Conservation (phyloP, 164 flowering plant species). For the Vitis riparia region DNA sequence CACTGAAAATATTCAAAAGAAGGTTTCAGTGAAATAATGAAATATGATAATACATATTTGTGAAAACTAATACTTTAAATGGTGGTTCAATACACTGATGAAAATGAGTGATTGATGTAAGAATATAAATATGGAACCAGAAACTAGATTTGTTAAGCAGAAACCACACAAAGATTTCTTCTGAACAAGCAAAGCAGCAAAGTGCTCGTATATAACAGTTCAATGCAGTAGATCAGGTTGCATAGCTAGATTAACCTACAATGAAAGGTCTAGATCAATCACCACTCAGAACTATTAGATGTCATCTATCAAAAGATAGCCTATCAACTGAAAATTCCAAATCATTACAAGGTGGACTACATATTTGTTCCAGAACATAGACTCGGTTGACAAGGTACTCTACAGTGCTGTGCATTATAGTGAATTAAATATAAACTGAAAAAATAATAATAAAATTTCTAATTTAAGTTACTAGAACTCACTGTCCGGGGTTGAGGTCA, state of each 20-base stretch:
- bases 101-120: background rate
- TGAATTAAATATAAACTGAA: background rate
- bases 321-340: background rate
- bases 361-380: background rate
- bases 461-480: conserved; percentile 27
- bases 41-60: background rate
- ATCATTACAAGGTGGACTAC: background rate
- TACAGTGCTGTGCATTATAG: background rate
- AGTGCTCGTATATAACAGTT: background rate
- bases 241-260: too few species aligned
- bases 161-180: background rate
- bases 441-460: background rate
- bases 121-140: background rate
- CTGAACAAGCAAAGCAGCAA: background rate
- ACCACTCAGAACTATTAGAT: conserved; percentile 2
- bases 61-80: background rate
- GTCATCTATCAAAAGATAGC: background rate
- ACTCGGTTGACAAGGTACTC: background rate
- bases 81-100: background rate
- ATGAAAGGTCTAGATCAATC: background rate
- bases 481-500: conserved; percentile 78
- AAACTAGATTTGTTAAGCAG: background rate
- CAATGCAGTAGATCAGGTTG: background rate
- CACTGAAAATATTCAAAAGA: conserved; percentile 49
- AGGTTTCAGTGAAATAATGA: conserved; percentile 4